These are phyloP conservation scores for Penicillium sp. DNA, from an alignment of 2,329 filamentous ascomycete genomes.

Conservation along the genomic window DNA sequence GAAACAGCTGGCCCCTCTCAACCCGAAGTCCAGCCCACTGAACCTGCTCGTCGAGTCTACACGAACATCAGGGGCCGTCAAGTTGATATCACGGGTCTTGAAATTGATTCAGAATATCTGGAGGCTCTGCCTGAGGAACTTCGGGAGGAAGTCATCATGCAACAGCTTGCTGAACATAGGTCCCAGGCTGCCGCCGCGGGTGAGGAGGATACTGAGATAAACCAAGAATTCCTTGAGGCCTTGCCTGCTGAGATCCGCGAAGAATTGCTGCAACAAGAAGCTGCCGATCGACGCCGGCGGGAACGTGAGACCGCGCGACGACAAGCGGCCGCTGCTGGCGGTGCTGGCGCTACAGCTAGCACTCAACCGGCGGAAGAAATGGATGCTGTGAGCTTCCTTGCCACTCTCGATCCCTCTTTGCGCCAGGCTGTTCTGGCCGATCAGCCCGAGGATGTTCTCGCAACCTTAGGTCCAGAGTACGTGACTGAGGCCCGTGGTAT, in stretches of 20 bases:
- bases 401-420: slow-evolving; percentile 80
- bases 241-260: slow-evolving; percentile 84
- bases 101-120: slow-evolving; percentile 91
- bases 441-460: slow-evolving; percentile 83
- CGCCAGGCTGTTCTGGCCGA: slow-evolving; percentile 86
- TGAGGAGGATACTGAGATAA: slow-evolving; percentile 66
- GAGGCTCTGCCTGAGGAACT: slow-evolving; percentile 97
- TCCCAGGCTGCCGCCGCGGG: slow-evolving; percentile 69
- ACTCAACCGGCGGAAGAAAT: slow-evolving; percentile 68
- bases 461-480: slow-evolving; percentile 78
- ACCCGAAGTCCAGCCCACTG: slow-evolving; percentile 47
- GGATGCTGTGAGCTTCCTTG: slow-evolving; percentile 87
- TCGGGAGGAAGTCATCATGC: slow-evolving; percentile 90
- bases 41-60: slow-evolving; percentile 61
- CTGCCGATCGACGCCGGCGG: slow-evolving; percentile 79
- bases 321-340: slow-evolving; percentile 48
- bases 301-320: slow-evolving; percentile 79
- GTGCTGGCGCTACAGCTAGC: slow-evolving; percentile 33
- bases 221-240: slow-evolving; percentile 90
- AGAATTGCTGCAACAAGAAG: slow-evolving; percentile 88
- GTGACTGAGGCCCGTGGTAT: slow-evolving; percentile 80
- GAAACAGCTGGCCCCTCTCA: slow-evolving; percentile 32
- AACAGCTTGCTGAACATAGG: slow-evolving; percentile 79
- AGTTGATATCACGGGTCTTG: slow-evolving; percentile 88
- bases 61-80: slow-evolving; percentile 83